Conservation (phyloP, 306 rosid genomes). For the Corylus avellana region DNA sequence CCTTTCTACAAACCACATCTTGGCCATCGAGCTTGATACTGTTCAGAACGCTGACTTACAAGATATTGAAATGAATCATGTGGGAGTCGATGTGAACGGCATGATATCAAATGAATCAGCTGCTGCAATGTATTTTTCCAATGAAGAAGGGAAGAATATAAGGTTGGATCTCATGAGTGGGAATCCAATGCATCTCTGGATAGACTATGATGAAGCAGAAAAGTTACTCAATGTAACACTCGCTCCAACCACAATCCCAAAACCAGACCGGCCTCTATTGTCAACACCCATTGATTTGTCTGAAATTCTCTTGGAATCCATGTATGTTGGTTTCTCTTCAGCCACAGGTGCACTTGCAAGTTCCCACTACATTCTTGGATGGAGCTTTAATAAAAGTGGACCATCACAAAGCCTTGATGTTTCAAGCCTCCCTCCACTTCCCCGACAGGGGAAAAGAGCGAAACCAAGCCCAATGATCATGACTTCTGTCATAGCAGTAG, state of each 20-base stretch:
- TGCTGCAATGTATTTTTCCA: not conserved
- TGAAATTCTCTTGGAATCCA: conserved; percentile 14
- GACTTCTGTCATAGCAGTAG: not conserved
- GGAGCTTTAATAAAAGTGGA: conserved; percentile 40
- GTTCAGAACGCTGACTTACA: rapidly evolving
- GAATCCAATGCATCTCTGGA: conserved; percentile 20
- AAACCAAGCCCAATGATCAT: not conserved
- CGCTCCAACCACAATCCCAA: conserved; percentile 9
- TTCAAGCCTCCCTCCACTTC: conserved; percentile 17
- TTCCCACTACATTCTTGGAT: conserved; percentile 32
- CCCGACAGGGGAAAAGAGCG: not conserved
- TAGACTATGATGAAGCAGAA: not conserved
- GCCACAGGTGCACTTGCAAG: conserved; percentile 19
- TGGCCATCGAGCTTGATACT: conserved; percentile 37
- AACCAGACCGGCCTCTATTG: conserved; percentile 29
- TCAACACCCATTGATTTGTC: conserved; percentile 1
- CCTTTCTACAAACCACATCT: conserved; percentile 17
- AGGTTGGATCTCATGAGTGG: conserved; percentile 27
- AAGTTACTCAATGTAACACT: conserved; percentile 21
- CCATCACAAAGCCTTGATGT: conserved; percentile 24
- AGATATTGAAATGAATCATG: conserved; percentile 12
- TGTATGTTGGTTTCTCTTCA: conserved; percentile 44
- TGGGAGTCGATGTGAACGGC: conserved; percentile 35
- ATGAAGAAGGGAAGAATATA: not conserved
- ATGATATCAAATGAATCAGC: conserved; percentile 5